Percentiles rank a stretch among this genome's conserved stretches.
phyloP scores from a whole-genome alignment of 805 yeast species.

The Wickerhamiella cacticola region DNA sequence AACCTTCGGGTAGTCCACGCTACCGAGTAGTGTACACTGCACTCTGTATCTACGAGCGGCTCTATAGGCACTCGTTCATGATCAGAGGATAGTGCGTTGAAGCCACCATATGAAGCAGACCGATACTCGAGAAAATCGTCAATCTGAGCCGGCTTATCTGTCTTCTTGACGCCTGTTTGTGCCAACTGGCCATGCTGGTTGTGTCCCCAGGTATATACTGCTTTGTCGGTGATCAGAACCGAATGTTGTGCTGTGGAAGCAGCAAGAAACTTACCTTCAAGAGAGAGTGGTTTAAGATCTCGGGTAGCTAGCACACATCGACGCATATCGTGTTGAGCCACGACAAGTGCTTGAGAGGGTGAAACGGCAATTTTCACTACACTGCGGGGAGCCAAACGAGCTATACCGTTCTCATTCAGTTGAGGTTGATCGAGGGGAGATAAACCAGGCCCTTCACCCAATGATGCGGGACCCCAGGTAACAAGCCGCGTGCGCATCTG shows the following conservation, averaged over 20 bases:
- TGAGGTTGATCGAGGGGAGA: neutral
- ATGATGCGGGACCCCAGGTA: conserved; percentile 15
- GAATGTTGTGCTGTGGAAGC: conserved; percentile 14
- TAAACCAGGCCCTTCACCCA: conserved; percentile 6
- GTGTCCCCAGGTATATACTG: conserved; percentile 22
- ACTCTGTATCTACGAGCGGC: conserved; percentile 13
- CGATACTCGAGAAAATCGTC: conserved; percentile 16
- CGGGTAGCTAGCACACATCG: neutral
- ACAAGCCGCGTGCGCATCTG: conserved; percentile 11
- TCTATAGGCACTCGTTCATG: conserved; percentile 10
- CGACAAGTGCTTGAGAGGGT: conserved; percentile 8
- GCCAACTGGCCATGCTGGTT: conserved; percentile 18
- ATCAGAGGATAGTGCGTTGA: conserved; percentile 15
- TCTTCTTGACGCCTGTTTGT: conserved; percentile 14
- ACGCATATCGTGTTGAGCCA: conserved; percentile 1
- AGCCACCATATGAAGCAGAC: conserved; percentile 10
- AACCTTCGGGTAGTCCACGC: conserved; percentile 12
- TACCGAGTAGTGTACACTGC: conserved; percentile 1
- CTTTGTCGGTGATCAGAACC: conserved; percentile 14
- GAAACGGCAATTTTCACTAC: conserved; percentile 4
- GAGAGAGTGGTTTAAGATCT: neutral
- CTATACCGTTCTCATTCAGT: conserved; percentile 1
- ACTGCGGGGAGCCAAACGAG: conserved; percentile 7
- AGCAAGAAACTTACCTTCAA: neutral
- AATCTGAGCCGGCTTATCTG: conserved; percentile 14